phyloP scores from a whole-genome alignment of 75 land plant genomes.

The Cryptomeria japonica region DNA sequence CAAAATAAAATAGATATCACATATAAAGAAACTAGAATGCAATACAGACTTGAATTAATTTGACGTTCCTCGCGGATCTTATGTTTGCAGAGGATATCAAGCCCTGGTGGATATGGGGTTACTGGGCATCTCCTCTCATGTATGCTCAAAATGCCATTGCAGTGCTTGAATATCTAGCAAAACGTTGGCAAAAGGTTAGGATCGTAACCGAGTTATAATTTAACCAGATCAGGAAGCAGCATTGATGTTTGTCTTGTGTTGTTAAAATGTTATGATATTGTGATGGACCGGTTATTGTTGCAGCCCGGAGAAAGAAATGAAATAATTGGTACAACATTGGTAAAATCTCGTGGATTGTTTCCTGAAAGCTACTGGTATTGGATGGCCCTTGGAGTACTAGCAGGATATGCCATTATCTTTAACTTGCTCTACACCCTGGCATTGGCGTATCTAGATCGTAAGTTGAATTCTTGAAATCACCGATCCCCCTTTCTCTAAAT shows the following conservation, averaged over 20 bases:
- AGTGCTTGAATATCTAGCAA: constrained; percentile 70
- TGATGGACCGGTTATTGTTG: constrained; percentile 31
- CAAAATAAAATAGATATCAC: background rate
- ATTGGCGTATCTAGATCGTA: constrained; percentile 19
- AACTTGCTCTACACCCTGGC: constrained; percentile 40
- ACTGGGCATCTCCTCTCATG: constrained; percentile 74
- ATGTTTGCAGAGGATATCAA: constrained; percentile 58
- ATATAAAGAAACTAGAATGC: too few relatives aligned
- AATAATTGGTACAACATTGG: constrained; percentile 40
- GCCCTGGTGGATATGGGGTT: constrained; percentile 89
- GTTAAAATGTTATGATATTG: constrained; percentile 35
- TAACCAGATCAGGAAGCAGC: constrained; percentile 39
- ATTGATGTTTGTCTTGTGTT: constrained; percentile 49
- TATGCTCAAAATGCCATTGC: constrained; percentile 80
- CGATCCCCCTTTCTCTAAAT: constrained; percentile 41
- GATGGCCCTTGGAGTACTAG: constrained; percentile 47
- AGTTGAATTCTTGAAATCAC: background rate
- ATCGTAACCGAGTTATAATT: background rate
- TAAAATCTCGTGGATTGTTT: constrained; percentile 61
- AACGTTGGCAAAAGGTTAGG: constrained; percentile 66
- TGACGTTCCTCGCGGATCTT: background rate
- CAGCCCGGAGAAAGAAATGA: background rate
- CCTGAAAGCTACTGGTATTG: constrained; percentile 53
- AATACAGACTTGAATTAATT: background rate
- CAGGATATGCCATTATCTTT: constrained; percentile 50